Evolutionary conservation across 108 stramenopile species (phyloP), one percentile per base, ranked within the genome.

Genomic region (Seminavis robusta): DNA sequence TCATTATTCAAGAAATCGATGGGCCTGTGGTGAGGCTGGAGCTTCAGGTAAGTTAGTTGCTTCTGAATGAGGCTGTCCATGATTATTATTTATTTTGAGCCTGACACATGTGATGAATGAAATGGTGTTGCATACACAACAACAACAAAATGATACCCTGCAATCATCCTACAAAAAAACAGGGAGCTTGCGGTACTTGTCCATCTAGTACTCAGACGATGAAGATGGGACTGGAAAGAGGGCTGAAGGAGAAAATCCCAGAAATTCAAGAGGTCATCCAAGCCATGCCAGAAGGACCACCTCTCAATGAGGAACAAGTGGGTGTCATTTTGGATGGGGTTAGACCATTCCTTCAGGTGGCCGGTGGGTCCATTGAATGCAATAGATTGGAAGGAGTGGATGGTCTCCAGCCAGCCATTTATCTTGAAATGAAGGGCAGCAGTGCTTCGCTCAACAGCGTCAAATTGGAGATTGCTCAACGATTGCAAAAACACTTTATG

Each of bases 181-280:
- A 90, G 83, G 97, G 97, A 9, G 92, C 91, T n/a, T 98, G 97
- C 61, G 97, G 95, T 29, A 93, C 90, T 55, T 98, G 97, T 67
- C 95, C 97, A 1, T 85, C 80, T 17, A 90, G 88, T 15, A 93
- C 93, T 24, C 93, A 94, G 82, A 98, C 97, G 28, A 95, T 98
- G 94, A 96, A 96, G 73, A 97, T 98, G 97, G 97, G 97, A 38
- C 82, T 98, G 51, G 97, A 98, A 59, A 68, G 94, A 40, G 74
- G 90, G 24, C 75, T 98, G 39, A 66, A 64, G 49, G 94, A 68
- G 42, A 91, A 69, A 10, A 98, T 98, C 41, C 97, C 97, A 6
- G 97, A 98, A 77, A 98, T 98, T 60, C 81, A 88, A 61, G 91
- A 98, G 67, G 97, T 98, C 28, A 70, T 98, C 20, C 96, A 98